These are phyloP conservation scores for Penicillium alfredii DNA, from an alignment of 495 filamentous ascomycete species.

Conservation along the genomic window DNA sequence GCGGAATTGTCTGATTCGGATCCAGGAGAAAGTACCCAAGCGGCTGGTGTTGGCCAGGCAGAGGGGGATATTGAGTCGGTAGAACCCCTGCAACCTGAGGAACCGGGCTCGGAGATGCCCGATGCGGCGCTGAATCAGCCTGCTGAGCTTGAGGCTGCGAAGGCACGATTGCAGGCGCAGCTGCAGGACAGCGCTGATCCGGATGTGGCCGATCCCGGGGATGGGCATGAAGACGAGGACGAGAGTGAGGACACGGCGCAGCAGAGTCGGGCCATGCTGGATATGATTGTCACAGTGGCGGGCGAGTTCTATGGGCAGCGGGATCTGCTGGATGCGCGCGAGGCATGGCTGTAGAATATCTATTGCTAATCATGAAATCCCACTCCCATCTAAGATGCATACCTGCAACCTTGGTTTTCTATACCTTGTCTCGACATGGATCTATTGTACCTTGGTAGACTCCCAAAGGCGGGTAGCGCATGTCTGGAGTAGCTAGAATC, in stretches of 20 bases:
- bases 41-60: slow-evolving; percentile 17
- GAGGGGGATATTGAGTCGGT: slow-evolving; percentile 12
- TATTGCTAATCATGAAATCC: no score
- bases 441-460: no score
- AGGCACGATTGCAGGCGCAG: slow-evolving; percentile 49
- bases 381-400: no score
- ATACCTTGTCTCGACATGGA: no score
- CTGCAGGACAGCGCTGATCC: slow-evolving; percentile 24
- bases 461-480: no score
- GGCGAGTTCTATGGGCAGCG: slow-evolving; percentile 89
- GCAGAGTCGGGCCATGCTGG: slow-evolving; percentile 53
- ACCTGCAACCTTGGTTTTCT: no score
- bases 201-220: slow-evolving; percentile 3
- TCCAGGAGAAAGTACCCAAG: no score
- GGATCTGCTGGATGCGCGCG: slow-evolving; percentile 71
- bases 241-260: slow-evolving; percentile 14
- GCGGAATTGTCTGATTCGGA: slow-evolving; percentile 23
- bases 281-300: slow-evolving; percentile 87
- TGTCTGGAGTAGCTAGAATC: no score
- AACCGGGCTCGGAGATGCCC: slow-evolving; percentile 15
- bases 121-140: slow-evolving; percentile 21
- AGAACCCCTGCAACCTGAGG: slow-evolving; percentile 4
- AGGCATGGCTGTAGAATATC: slow-evolving; percentile 37
- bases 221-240: neutral
- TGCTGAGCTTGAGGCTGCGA: slow-evolving; percentile 49